phyloP scores from a whole-genome alignment of 108 stramenopile species.

The Discostella pseudostelligera region DNA sequence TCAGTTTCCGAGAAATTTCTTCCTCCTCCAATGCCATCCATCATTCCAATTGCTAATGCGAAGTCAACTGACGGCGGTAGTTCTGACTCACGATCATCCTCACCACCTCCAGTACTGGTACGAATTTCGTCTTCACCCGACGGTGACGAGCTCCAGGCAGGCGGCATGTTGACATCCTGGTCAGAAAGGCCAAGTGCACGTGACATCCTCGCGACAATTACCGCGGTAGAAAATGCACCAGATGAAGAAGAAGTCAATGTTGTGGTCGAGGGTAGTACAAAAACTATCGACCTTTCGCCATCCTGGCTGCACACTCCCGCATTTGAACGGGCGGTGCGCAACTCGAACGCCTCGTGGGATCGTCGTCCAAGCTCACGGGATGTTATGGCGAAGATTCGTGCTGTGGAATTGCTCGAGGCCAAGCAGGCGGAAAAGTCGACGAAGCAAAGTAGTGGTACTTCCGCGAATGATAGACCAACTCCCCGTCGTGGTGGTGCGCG shows the following conservation, averaged over 20 bases:
- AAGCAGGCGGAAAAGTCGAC: conserved; percentile 22
- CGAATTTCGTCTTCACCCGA: conserved; percentile 23
- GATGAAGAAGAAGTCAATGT: conserved; percentile 25
- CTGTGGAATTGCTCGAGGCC: conserved; percentile 31
- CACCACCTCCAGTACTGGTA: conserved; percentile 22
- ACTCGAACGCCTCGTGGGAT: conserved; percentile 48
- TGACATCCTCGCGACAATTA: conserved; percentile 34
- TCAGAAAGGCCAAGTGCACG: conserved; percentile 17
- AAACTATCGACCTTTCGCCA: conserved; percentile 25
- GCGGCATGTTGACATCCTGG: conserved; percentile 30
- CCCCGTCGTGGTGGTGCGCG: conserved; percentile 4
- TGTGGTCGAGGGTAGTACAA: conserved; percentile 9
- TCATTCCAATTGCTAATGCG: background rate
- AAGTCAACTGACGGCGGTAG: background rate
- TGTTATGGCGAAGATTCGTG: conserved; percentile 44
- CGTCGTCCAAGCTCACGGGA: conserved; percentile 40
- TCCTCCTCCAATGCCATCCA: conserved; percentile 8
- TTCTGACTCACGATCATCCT: background rate
- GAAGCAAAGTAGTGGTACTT: background rate
- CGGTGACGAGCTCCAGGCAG: conserved; percentile 11
- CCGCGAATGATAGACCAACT: background rate
- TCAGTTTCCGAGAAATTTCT: background rate
- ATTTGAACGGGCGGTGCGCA: conserved; percentile 37
- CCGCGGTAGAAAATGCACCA: conserved; percentile 26
- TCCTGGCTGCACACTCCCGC: conserved; percentile 28